A percentile compares a stretch with the other conserved stretches of the same genome.
Conservation (phyloP, 2,329 filamentous ascomycete species). For the Periglandula ipomoeae region DNA sequence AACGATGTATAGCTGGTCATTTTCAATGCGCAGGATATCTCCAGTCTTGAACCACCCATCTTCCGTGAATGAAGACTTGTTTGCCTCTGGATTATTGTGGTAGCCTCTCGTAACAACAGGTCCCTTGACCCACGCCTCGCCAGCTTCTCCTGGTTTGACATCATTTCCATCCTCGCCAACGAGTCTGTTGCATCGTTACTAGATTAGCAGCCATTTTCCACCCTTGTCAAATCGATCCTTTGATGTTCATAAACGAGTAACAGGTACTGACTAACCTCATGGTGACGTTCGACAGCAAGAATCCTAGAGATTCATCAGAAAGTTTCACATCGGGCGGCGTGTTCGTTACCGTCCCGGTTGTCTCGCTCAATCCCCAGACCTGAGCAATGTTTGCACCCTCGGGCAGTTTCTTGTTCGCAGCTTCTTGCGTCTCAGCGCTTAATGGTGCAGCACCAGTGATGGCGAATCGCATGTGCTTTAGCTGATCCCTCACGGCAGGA, state of each 20-base stretch:
- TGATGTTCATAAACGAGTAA: neutral
- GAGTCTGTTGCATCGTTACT: constrained; percentile 18
- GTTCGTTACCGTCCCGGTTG: constrained; percentile 37
- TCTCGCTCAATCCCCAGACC: constrained; percentile 52
- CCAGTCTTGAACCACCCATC: constrained; percentile 68
- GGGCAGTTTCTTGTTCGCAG: constrained; percentile 39
- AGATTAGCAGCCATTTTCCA: too few species aligned
- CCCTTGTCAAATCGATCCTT: too few species aligned
- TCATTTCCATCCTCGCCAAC: constrained; percentile 31
- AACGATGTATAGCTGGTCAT: constrained; percentile 66
- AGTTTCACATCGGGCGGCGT: constrained; percentile 31
- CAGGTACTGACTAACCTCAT: constrained; percentile 15
- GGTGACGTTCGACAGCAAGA: constrained; percentile 18
- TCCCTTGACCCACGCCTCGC: constrained; percentile 60
- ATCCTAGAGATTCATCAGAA: constrained; percentile 35
- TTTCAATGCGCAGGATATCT: constrained; percentile 65
- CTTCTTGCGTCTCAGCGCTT: constrained; percentile 41
- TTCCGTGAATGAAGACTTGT: constrained; percentile 44
- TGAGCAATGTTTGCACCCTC: constrained; percentile 33
- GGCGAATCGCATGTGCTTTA: constrained; percentile 38
- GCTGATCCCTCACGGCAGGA: constrained; percentile 45
- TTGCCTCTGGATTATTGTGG: constrained; percentile 57
- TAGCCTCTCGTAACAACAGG: constrained; percentile 67
- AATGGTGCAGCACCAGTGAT: constrained; percentile 48
- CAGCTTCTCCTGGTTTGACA: constrained; percentile 31